Evolutionary conservation across 1,284 basidiomycete species (phyloP).

Genomic region (Ganoderma meredithae): DNA sequence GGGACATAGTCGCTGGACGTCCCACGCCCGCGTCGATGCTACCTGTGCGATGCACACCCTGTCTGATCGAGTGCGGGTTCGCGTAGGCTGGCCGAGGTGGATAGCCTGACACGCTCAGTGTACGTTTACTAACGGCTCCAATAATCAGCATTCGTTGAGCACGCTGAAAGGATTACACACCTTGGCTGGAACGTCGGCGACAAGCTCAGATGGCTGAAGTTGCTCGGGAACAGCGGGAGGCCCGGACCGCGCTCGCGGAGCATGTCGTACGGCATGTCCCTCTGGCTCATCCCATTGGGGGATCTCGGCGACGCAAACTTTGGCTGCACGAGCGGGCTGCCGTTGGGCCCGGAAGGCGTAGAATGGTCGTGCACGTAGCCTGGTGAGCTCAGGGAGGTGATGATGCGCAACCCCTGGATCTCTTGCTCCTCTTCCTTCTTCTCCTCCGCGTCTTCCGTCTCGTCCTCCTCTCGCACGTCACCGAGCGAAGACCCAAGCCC

Average conservation of each 20-base stretch:
- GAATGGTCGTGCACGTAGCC: constrained; percentile 20
- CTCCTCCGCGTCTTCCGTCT: constrained; percentile 36
- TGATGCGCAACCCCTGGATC: constrained; percentile 69
- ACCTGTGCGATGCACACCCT: constrained; percentile 23
- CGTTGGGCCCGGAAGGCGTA: constrained; percentile 25
- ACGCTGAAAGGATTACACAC: constrained; percentile 44
- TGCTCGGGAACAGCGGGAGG: constrained; percentile 67
- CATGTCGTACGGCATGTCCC: constrained; percentile 40
- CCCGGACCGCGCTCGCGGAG: constrained; percentile 62
- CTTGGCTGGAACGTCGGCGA: constrained; percentile 64
- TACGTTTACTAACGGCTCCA: constrained; percentile 27
- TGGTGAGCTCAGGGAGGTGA: constrained; percentile 48
- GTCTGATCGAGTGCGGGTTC: constrained; percentile 38
- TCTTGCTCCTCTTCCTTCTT: constrained; percentile 30
- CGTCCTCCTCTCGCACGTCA: constrained; percentile 39
- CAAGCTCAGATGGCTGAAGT: constrained; percentile 64
- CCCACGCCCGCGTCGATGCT: constrained; percentile 26
- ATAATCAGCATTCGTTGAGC: not conserved
- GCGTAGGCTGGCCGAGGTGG: constrained; percentile 41
- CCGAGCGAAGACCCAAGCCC: constrained; percentile 29
- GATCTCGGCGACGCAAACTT: constrained; percentile 17
- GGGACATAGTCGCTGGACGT: constrained; percentile 25
- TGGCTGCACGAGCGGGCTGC: constrained; percentile 28
- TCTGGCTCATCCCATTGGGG: constrained; percentile 17
- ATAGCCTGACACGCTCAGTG: constrained; percentile 37